Conservation (phyloP, 306 rosid species). For the Herpetospermum pedunculosum region DNA sequence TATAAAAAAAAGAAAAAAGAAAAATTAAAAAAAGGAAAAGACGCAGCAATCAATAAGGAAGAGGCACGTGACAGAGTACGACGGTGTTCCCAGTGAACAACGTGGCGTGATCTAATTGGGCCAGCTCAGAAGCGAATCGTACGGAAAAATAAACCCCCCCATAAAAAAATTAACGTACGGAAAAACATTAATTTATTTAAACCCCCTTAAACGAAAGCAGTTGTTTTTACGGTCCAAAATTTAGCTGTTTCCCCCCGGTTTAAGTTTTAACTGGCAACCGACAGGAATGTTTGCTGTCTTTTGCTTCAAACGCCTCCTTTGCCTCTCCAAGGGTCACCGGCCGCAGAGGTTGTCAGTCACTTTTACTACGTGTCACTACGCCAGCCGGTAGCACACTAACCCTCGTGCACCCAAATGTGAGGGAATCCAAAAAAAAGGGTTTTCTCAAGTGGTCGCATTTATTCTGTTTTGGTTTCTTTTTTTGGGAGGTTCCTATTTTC, state of each 20-base stretch:
- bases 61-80: constrained; percentile 29
- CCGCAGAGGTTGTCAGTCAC: constrained; percentile 36
- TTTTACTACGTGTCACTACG: constrained; percentile 16
- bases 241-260: constrained; percentile 4
- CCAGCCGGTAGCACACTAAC: constrained; percentile 3
- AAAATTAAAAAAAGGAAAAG: background rate
- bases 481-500: constrained; percentile 31
- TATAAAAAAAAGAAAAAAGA: background rate
- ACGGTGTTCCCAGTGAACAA: background rate
- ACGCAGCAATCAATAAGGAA: background rate
- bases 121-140: constrained; percentile 1
- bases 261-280: constrained; percentile 45
- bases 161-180: constrained; percentile 25
- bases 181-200: background rate
- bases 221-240: constrained; percentile 2
- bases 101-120: constrained; percentile 10
- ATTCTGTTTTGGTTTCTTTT: constrained; percentile 33
- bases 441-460: constrained; percentile 31
- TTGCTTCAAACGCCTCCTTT: background rate
- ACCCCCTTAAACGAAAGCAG: background rate
- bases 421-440: constrained; percentile 5
- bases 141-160: constrained; percentile 17
- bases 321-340: constrained; percentile 35
- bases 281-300: constrained; percentile 42
- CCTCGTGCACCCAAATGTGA: constrained; percentile 7